Percentiles rank a stretch among this genome's conserved stretches.
Evolutionary conservation across 208 protist genomes (phyloP).

Genomic region (Trypanosomatidae sp.): DNA sequence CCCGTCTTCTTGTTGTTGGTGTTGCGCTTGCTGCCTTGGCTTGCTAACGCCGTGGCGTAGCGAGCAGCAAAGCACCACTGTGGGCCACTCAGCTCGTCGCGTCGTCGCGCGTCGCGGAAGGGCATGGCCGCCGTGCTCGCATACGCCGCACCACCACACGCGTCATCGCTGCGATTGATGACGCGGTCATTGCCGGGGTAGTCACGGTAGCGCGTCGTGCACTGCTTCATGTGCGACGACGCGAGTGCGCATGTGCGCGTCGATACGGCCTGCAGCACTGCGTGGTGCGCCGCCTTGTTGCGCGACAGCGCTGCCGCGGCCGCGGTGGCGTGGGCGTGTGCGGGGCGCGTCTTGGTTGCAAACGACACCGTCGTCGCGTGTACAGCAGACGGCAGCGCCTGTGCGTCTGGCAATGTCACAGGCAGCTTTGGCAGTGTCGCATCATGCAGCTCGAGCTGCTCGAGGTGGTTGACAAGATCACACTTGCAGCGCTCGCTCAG

Average conservation of each 20-base stretch:
- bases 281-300: slow-evolving; percentile 15
- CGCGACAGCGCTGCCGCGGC: slow-evolving; percentile 9
- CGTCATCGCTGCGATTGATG: slow-evolving; percentile 4
- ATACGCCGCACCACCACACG: slow-evolving; percentile 5
- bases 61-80: slow-evolving; percentile 78
- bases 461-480: slow-evolving; percentile 50
- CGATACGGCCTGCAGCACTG: slow-evolving; percentile 9
- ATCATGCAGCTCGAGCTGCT: slow-evolving; percentile 42
- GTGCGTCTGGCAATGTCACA: slow-evolving; percentile 16
- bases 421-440: slow-evolving; percentile 34
- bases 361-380: slow-evolving; percentile 2
- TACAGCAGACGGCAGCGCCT: slow-evolving; percentile 38
- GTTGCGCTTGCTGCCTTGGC: slow-evolving; percentile 20
- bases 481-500: slow-evolving; percentile 48
- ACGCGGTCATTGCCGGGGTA: no score
- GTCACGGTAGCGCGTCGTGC: slow-evolving; percentile 24
- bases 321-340: background rate
- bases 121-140: slow-evolving; percentile 12
- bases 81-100: slow-evolving; percentile 25
- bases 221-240: slow-evolving; percentile 44
- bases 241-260: background rate
- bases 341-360: background rate
- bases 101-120: slow-evolving; percentile 37
- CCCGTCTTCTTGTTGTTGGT: background rate
- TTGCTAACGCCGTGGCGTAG: slow-evolving; percentile 44